A percentile compares a stretch with the other conserved stretches of the same genome.
Evolutionary conservation across 2,329 filamentous ascomycete species (phyloP).

Genomic region (Colletotrichum sp.): DNA sequence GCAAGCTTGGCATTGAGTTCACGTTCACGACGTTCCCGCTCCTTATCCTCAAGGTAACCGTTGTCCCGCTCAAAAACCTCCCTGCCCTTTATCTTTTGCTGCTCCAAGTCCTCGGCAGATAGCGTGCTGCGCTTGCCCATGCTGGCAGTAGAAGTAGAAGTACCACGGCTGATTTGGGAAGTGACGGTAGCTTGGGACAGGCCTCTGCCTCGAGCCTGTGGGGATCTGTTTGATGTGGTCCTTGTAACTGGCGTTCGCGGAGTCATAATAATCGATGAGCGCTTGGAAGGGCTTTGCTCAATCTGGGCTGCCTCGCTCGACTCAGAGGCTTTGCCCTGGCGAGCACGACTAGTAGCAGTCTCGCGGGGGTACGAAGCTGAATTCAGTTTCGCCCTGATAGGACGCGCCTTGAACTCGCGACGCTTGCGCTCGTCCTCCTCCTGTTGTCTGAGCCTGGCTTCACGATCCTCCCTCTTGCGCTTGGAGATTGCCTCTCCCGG

Average conservation of each 20-base stretch:
- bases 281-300: conserved; percentile 11
- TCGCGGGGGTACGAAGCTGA: conserved; percentile 55
- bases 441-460: conserved; percentile 58
- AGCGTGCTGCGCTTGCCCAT: conserved; percentile 51
- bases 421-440: conserved; percentile 65
- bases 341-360: conserved; percentile 61
- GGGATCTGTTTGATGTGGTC: conserved; percentile 1
- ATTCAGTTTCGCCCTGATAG: conserved; percentile 50
- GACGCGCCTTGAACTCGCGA: conserved; percentile 69
- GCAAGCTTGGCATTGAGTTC: conserved; percentile 59
- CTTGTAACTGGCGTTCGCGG: not conserved
- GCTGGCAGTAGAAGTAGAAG: conserved; percentile 52
- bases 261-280: conserved; percentile 18
- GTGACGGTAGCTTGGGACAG: not conserved
- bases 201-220: conserved; percentile 14
- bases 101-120: conserved; percentile 53
- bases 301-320: conserved; percentile 1
- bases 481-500: conserved; percentile 66
- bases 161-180: conserved; percentile 36
- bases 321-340: conserved; percentile 48
- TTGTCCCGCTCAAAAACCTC: conserved; percentile 61
- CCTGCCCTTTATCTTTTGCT: conserved; percentile 57
- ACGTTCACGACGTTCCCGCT: conserved; percentile 58
- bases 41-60: conserved; percentile 48
- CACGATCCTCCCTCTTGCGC: conserved; percentile 59